phyloP scores from a whole-genome alignment of 805 yeast species.

The Kazachstania taianensis region DNA sequence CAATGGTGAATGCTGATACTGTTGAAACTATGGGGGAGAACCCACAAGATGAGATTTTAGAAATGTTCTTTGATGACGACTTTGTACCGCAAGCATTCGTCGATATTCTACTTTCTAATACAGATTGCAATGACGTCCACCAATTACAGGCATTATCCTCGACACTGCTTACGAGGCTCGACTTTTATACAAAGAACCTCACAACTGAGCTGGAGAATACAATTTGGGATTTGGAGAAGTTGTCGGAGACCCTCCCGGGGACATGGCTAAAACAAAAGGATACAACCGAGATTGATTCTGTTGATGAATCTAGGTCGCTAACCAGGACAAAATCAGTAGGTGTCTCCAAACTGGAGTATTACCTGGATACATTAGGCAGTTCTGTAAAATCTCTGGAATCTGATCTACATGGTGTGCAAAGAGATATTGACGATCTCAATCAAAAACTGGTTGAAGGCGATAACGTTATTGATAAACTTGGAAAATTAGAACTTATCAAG shows the following conservation, averaged over 20 bases:
- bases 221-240: constrained; percentile 37
- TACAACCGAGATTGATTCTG: neutral
- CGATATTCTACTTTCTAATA: constrained; percentile 46
- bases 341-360: constrained; percentile 54
- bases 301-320: neutral
- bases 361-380: constrained; percentile 48
- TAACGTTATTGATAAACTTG: constrained; percentile 28
- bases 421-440: constrained; percentile 19
- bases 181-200: constrained; percentile 51
- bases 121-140: constrained; percentile 26
- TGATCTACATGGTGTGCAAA: constrained; percentile 32
- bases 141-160: constrained; percentile 40
- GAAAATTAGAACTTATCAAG: constrained; percentile 37
- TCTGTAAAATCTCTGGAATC: constrained; percentile 47
- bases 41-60: constrained; percentile 34
- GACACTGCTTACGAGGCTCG: constrained; percentile 46
- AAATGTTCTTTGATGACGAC: constrained; percentile 60
- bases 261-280: constrained; percentile 17
- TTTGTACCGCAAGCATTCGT: constrained; percentile 57
- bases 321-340: constrained; percentile 23
- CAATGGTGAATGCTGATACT: no score
- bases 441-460: constrained; percentile 13
- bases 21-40: no score
- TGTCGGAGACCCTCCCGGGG: constrained; percentile 42
- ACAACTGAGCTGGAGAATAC: constrained; percentile 44